These are phyloP conservation scores for Salix brachista DNA, from an alignment of 345 rosid species.

Conservation along the genomic window DNA sequence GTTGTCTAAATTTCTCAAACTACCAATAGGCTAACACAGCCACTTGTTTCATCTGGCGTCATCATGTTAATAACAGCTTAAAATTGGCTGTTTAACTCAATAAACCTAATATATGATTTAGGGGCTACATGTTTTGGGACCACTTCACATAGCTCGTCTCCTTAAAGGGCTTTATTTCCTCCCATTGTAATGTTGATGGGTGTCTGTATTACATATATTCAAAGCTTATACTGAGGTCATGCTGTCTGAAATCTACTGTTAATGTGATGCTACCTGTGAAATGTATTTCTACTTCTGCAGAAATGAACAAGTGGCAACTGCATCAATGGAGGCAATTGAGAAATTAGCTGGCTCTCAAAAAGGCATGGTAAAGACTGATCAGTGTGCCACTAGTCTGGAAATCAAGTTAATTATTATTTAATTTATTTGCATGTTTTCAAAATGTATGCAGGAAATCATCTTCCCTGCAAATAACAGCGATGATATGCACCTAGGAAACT, in stretches of 20 bases:
- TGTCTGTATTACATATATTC: not conserved
- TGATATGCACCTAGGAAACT: conserved; percentile 61
- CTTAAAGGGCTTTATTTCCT: not conserved
- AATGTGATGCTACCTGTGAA: not conserved
- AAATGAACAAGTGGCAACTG: conserved; percentile 68
- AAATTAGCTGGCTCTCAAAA: conserved; percentile 56
- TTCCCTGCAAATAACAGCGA: conserved; percentile 52
- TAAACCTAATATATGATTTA: not conserved
- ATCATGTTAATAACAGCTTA: not conserved
- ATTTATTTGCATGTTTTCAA: conserved; percentile 1
- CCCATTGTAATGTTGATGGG: not conserved
- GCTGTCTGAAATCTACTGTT: too few relatives aligned
- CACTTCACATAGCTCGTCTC: not conserved
- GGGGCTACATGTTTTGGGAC: not conserved
- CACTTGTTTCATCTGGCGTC: not conserved
- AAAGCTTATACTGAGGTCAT: not conserved
- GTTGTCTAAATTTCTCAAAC: not conserved
- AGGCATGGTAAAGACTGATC: conserved; percentile 53
- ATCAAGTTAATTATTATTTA: not conserved
- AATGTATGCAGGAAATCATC: conserved; percentile 48
- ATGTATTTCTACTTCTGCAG: conserved; percentile 33
- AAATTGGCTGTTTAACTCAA: not conserved
- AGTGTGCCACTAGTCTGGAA: conserved; percentile 5
- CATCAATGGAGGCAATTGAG: conserved; percentile 66
- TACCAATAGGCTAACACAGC: not conserved